These are phyloP conservation scores for Phellinidium pouzarii DNA, from an alignment of 1,284 basidiomycete species.

Conservation along the genomic window DNA sequence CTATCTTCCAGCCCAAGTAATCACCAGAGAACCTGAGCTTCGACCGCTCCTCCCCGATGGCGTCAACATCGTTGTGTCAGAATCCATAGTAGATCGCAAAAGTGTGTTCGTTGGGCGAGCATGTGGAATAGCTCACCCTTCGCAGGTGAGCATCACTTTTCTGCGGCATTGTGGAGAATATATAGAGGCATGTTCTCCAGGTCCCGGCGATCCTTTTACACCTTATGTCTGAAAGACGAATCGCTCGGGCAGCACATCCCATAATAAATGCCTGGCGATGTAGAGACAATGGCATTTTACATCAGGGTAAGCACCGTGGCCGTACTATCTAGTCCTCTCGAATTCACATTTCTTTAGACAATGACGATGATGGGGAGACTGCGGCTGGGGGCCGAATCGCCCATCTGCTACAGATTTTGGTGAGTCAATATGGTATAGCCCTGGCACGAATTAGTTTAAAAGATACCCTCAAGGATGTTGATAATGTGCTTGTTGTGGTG, in stretches of 20 bases:
- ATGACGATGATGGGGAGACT: constrained; percentile 90
- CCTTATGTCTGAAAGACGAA: constrained; percentile 66
- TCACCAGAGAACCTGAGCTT: constrained; percentile 1
- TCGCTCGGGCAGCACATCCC: constrained; percentile 79
- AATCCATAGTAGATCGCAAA: constrained; percentile 78
- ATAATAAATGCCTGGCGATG: constrained; percentile 87
- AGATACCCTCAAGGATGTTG: constrained; percentile 47
- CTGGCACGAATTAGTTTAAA: neutral
- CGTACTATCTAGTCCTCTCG: neutral
- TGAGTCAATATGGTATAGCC: constrained; percentile 30
- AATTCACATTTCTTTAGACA: constrained; percentile 51
- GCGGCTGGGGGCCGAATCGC: constrained; percentile 84
- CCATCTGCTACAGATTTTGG: constrained; percentile 84
- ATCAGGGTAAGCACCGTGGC: constrained; percentile 52
- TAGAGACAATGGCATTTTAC: constrained; percentile 55
- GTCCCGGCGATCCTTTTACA: constrained; percentile 68
- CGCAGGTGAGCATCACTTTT: constrained; percentile 44
- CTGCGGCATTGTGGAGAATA: no score
- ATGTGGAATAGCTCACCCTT: constrained; percentile 70
- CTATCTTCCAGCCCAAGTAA: neutral
- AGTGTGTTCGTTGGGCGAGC: constrained; percentile 81
- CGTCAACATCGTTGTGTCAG: constrained; percentile 58
- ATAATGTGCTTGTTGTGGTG: constrained; percentile 79
- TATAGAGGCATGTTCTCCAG: constrained; percentile 30
- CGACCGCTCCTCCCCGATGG: constrained; percentile 45